phyloP scores from a whole-genome alignment of 306 rosid genomes.

The Cicer judaicum region DNA sequence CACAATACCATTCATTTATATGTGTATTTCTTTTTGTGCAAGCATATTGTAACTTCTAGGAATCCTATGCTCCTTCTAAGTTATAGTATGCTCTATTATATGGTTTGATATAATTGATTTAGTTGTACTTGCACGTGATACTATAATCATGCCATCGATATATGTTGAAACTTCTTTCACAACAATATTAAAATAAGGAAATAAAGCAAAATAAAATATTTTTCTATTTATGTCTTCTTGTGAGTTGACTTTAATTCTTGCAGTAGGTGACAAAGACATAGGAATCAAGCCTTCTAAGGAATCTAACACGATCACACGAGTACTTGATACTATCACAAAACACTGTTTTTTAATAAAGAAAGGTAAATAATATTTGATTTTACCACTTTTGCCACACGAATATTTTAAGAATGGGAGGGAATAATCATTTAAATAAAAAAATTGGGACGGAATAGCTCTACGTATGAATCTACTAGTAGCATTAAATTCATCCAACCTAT shows the following conservation, averaged over 20 bases:
- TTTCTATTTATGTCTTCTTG: conserved; percentile 1
- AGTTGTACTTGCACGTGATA: conserved; percentile 35
- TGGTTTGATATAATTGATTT: neutral
- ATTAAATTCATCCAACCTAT: too few relatives aligned
- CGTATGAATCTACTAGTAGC: too few relatives aligned
- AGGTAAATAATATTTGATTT: conserved; percentile 5
- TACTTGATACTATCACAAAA: neutral
- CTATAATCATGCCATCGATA: neutral
- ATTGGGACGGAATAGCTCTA: too few relatives aligned
- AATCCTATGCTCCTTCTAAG: conserved; percentile 46
- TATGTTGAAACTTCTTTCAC: neutral
- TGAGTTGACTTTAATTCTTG: neutral
- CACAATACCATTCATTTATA: conserved; percentile 27
- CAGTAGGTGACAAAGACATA: conserved; percentile 32
- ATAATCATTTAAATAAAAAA: too few relatives aligned
- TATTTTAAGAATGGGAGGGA: too few relatives aligned
- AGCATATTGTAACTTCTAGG: conserved; percentile 12
- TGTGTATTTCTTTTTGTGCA: neutral
- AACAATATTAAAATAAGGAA: neutral
- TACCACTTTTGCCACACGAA: neutral
- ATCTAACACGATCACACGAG: conserved; percentile 13
- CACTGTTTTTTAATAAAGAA: neutral
- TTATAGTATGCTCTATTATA: conserved; percentile 27
- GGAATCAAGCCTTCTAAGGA: conserved; percentile 38
- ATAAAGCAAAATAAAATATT: neutral